A percentile compares a stretch with the other conserved stretches of the same genome.
These are phyloP conservation scores for Alternaria novae-zelandiae DNA, from an alignment of 2,329 filamentous ascomycete genomes.

Conservation along the genomic window DNA sequence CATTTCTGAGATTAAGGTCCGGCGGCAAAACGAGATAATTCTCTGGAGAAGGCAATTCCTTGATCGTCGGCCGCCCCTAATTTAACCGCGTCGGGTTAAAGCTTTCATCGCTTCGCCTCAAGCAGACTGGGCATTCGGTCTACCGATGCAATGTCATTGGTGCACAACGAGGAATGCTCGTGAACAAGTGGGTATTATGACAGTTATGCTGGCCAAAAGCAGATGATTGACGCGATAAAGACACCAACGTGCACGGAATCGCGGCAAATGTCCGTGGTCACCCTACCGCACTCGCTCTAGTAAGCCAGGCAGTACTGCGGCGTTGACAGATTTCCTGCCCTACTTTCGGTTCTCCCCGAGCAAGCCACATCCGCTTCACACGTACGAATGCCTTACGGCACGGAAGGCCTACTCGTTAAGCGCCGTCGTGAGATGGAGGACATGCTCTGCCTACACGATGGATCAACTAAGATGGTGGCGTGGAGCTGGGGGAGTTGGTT, in stretches of 20 bases:
- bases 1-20: slow-evolving; percentile 19
- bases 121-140: slow-evolving; percentile 6
- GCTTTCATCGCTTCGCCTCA: slow-evolving; percentile 13
- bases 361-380: slow-evolving; percentile 40
- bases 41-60: slow-evolving; percentile 21
- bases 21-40: slow-evolving; percentile 34
- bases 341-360: slow-evolving; percentile 30
- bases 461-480: slow-evolving; percentile 40
- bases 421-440: slow-evolving; percentile 34
- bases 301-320: slow-evolving; percentile 34
- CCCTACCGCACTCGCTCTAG: slow-evolving; percentile 17
- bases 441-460: slow-evolving; percentile 28
- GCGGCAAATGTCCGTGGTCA: slow-evolving; percentile 18
- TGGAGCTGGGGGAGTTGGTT: slow-evolving; percentile 21
- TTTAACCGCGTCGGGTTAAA: slow-evolving; percentile 25
- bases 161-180: slow-evolving; percentile 4
- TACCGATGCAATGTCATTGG: slow-evolving; percentile 18
- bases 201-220: slow-evolving; percentile 13
- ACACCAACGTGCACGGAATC: slow-evolving; percentile 19
- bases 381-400: slow-evolving; percentile 39
- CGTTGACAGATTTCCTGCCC: slow-evolving; percentile 20
- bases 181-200: slow-evolving; percentile 14
- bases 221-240: slow-evolving; percentile 14
- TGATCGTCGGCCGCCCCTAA: slow-evolving; percentile 19
- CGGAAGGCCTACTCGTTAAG: slow-evolving; percentile 38